Base-by-base conservation (phyloP, 495 filamentous ascomycete species). In the Bacidia gigantensis region DNA sequence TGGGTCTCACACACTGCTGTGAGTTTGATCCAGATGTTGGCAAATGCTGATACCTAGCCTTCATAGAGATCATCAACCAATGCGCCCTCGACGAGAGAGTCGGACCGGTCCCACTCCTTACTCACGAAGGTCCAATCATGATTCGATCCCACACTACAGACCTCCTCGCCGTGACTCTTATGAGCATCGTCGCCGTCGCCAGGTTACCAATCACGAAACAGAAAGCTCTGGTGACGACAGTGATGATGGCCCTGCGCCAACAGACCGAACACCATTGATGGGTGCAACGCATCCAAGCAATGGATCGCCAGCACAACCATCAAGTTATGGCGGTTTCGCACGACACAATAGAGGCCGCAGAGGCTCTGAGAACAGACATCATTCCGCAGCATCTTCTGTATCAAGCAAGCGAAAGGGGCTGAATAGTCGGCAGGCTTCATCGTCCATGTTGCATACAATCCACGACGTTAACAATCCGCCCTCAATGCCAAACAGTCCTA, bases 401-500 rank as follows among this genome's bases (percentile, higher is more conserved):
- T 57, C 58, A 26, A 64, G 57, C 39, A 63, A 52, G 41, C 58
- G 43, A 51, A 61, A 49, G 46, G 26, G 51, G 18, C 38, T 43
- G 24, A 53, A 42, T 9, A 58, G 47, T 48, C 58, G 52, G 26
- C 53, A 53, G 38, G 57, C 61, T 2, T 65, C 68, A 48, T 42
- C 66, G 61, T 12, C 40, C 52, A 51, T 59, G 39, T 49, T 60
- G 60, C 58, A 68, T 56, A 65, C 69, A 38, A 67, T 74, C 26
- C 89, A 88, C 64, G 83, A 95, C 76, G 77, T 97, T 53, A 98
- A 98, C 60, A 94, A 95, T 59, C 92, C 92, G n/a, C 92, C 92
- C 0, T 97, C 92, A 0, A 79, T 95, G 18, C 92, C 92, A 0
- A 80, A 77, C 3, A 83, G 85, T 18, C 92, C 92, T 0, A 68